Base-by-base conservation (phyloP, 1,139 yeast genomes). In the Yamadazyma atlantica region DNA sequence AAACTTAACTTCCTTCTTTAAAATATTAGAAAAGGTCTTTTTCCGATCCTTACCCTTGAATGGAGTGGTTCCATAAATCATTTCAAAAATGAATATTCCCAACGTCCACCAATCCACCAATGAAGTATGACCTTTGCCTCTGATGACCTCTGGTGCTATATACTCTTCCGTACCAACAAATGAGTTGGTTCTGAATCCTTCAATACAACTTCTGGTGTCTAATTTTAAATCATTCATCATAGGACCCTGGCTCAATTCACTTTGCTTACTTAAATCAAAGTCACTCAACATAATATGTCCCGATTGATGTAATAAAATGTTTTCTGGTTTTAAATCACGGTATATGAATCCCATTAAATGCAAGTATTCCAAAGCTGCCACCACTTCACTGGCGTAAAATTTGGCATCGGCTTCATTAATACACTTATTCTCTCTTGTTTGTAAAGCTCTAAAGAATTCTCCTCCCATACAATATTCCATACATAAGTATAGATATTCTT, bases 391-490 rank as follows among this genome's bases (percentile, higher is more conserved):
- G 0, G 97, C 97, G 59, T 94, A 94, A 57, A 94, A 94, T 43
- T 81, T 73, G 13, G 98, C 97, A 57, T 90, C 97, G 35, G 71
- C 78, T 59, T 94, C 99, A 27, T 80, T 73, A 12, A 94, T 82
- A 45, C 95, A 85, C 57, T 89, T 88, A 37, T 90, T 79, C 44
- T 82, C 85, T 44, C 97, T 74, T 0, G 97, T 89, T 63, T 94
- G 98, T 37, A 94, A 66, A 0, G 98, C 98, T 42, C 98, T 71
- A 69, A 94, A 94, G 57, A 94, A 94, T 62, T 94, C 99, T 34
- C 99, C 98, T 15, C 99, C 99, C 94, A 92, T 89, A 58, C 98
- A 94, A 55, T 92, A 94, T 60, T 94, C 99, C 96, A 94, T 90
- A 58, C 98, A 94, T 36, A 94, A 75, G 55, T 90, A 94, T n/a